Base-by-base conservation (phyloP, 257 asterid species). In the Rubia yunnanensis region DNA sequence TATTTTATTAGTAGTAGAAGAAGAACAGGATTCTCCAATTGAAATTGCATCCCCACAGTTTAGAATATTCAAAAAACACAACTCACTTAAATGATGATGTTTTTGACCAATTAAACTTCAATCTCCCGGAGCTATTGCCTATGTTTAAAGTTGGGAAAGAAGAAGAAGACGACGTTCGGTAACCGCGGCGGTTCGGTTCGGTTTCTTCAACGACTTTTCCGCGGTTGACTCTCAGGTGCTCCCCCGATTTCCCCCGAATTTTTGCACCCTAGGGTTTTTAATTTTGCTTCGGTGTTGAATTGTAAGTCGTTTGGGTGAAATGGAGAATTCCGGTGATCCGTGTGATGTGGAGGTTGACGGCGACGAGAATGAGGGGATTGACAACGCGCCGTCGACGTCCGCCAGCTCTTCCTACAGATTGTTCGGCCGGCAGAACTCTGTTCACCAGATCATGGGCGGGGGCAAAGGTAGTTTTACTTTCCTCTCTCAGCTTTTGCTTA, bases 371-470 rank as follows among this genome's bases (percentile, higher is more conserved):
- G 70, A 74, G 59, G 80, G 75, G 61, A 76, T 64, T 62, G 79
- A 61, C 36, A 22, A 50, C 24, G 24, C 57, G 15, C 70, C 77
- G 39, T 63, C 81, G 44, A 69, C 80, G 35, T 75, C 80, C 13
- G 5, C 76, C 59, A 69, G 60, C 28, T 84, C 91, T 38, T 64
- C 89, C 4, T 78, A 83, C 78, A 82, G 72, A 65, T 72, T 79
- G 73, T 78, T 79, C 65, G 87, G 83, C 67, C 83, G 84, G 28
- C 83, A 74, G 66, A 72, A 77, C 44, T 55, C 86, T 38, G 89
- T 84, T 69, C 94, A 86, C 77, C 95, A 83, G 69, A 75, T 87
- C 78, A 85, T 75, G 84, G 95, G 95, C 39, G 91, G 95, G 49
- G 91, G 88, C 63, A 88, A 73, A 86, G 95, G 96, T 92, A 81